Percentiles rank a stretch among this genome's conserved stretches.
Evolutionary conservation across 2,329 filamentous ascomycete genomes (phyloP).

Genomic region (Dactylellina cionopaga): DNA sequence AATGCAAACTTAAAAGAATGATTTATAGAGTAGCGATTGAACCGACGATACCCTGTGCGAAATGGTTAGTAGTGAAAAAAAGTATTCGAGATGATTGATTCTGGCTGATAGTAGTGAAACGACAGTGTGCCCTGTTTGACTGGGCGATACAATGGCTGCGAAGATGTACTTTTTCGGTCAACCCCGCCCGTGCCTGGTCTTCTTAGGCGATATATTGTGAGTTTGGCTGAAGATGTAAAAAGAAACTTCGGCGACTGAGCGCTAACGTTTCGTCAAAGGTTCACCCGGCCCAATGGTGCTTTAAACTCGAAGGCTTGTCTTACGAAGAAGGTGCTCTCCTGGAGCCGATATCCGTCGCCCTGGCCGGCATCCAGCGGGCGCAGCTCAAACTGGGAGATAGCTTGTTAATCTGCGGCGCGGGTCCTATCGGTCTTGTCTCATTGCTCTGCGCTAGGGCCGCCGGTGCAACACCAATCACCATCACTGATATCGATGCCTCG

Average conservation of each 20-base stretch:
- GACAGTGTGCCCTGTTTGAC: slow-evolving; percentile 70
- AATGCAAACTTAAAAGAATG: not conserved
- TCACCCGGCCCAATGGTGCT: slow-evolving; percentile 74
- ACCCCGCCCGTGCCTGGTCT: slow-evolving; percentile 90
- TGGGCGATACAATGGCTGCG: slow-evolving; percentile 94
- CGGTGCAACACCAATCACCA: slow-evolving; percentile 87
- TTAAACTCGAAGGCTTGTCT: slow-evolving; percentile 88
- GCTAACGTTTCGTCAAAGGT: slow-evolving; percentile 19
- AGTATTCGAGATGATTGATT: slow-evolving; percentile 69
- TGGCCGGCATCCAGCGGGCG: slow-evolving; percentile 87
- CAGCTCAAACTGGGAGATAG: slow-evolving; percentile 84
- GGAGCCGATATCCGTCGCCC: slow-evolving; percentile 87
- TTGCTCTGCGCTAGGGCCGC: slow-evolving; percentile 84
- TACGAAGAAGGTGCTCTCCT: slow-evolving; percentile 91
- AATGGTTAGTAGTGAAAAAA: slow-evolving; percentile 64
- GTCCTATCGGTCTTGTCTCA: slow-evolving; percentile 91
- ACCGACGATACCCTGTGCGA: slow-evolving; percentile 90
- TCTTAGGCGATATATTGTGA: slow-evolving; percentile 62
- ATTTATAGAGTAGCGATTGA: slow-evolving; percentile 82
- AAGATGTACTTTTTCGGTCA: slow-evolving; percentile 83
- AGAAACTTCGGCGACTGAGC: not conserved
- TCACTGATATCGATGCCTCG: slow-evolving; percentile 92
- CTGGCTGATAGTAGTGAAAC: too few species aligned
- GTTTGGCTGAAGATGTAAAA: not conserved
- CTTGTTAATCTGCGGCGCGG: slow-evolving; percentile 88